A percentile compares a stretch with the other conserved stretches of the same genome.
Evolutionary conservation across 306 rosid genomes (phyloP).

Genomic region (Ammopiptanthus mongolicus): DNA sequence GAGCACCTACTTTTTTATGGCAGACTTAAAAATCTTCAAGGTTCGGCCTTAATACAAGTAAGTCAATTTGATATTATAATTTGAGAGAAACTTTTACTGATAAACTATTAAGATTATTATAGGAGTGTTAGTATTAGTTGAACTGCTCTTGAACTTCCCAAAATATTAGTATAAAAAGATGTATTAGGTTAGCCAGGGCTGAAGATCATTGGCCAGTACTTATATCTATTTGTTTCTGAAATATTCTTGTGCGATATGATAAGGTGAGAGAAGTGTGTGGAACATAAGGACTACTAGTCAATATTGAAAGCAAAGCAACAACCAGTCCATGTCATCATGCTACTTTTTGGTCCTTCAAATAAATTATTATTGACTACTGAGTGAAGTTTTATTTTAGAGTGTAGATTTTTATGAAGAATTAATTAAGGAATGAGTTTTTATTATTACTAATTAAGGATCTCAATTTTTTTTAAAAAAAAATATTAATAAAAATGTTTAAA

Average conservation of each 20-base stretch:
- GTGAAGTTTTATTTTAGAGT: too few species aligned
- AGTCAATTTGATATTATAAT: conserved; percentile 18
- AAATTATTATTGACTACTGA: too few species aligned
- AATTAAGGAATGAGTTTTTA: too few species aligned
- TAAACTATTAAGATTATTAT: background rate
- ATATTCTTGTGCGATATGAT: background rate
- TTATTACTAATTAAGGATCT: too few species aligned
- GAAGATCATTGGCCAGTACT: background rate
- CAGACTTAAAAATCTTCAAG: conserved; percentile 83
- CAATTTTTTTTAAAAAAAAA: too few species aligned
- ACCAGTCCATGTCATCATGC: background rate
- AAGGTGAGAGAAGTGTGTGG: too few species aligned
- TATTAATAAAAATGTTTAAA: background rate
- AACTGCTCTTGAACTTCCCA: background rate
- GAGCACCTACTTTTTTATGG: conserved; percentile 94
- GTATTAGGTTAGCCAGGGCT: background rate
- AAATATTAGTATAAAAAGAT: background rate
- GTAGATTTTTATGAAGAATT: too few species aligned
- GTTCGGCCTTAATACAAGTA: conserved; percentile 60
- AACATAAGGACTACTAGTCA: background rate
- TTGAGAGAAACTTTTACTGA: background rate
- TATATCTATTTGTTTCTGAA: background rate
- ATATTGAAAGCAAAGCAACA: background rate
- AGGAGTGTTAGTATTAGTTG: background rate
- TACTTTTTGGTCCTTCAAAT: too few species aligned